A percentile compares a stretch with the other conserved stretches of the same genome.
phyloP scores from a whole-genome alignment of 2,329 filamentous ascomycete species.

The Botrytis squamosa region DNA sequence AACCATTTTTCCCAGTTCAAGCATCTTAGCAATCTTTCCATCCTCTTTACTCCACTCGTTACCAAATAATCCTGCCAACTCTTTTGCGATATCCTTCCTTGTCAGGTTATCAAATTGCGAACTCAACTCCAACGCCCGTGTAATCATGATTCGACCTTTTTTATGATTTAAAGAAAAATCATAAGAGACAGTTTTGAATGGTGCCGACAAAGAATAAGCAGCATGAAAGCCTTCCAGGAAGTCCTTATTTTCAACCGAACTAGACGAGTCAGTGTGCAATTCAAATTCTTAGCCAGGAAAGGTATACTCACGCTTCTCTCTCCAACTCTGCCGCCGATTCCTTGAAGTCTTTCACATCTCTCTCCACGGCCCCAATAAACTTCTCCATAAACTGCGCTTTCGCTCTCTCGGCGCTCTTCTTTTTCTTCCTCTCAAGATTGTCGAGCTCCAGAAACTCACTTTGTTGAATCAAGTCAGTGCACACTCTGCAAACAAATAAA shows the following conservation, averaged over 20 bases:
- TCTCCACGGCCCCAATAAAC: neutral
- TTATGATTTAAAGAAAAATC: constrained; percentile 9
- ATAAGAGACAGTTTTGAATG: neutral
- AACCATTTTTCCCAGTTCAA: constrained; percentile 11
- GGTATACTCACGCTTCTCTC: neutral
- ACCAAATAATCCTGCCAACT: neutral
- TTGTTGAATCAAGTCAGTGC: neutral
- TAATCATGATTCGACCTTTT: constrained; percentile 10
- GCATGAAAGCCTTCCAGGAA: neutral
- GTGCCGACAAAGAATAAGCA: neutral
- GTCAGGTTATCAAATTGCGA: constrained; percentile 4
- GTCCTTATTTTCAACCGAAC: neutral
- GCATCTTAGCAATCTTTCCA: neutral
- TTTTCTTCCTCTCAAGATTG: constrained; percentile 17
- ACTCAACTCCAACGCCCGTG: neutral
- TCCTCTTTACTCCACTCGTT: constrained; percentile 15
- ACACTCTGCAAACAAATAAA: neutral
- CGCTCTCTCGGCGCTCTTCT: neutral
- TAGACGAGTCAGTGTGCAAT: neutral
- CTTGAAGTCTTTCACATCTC: neutral
- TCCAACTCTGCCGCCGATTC: neutral
- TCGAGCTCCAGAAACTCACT: constrained; percentile 13
- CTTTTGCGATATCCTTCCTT: constrained; percentile 6
- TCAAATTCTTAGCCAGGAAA: neutral
- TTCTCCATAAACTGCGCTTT: constrained; percentile 9